These are phyloP conservation scores for Trichoderma sp. DNA, from an alignment of 2,329 filamentous ascomycete genomes.

Conservation along the genomic window DNA sequence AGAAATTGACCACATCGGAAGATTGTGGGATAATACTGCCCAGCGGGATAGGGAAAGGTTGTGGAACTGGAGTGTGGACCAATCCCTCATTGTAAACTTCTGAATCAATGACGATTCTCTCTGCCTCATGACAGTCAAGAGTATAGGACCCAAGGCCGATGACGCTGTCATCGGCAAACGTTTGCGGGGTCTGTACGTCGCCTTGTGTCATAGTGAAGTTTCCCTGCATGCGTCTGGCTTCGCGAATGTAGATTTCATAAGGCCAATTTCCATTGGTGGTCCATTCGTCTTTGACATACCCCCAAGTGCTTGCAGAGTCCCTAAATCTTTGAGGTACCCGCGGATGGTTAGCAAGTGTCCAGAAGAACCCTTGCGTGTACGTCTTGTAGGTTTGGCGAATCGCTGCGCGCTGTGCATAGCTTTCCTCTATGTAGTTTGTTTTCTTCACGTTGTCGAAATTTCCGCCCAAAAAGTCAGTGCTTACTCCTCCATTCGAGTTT, in stretches of 20 bases:
- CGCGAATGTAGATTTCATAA: conserved; percentile 32
- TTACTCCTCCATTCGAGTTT: conserved; percentile 25
- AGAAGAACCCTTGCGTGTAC: conserved; percentile 26
- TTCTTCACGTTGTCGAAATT: conserved; percentile 23
- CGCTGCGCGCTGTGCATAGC: conserved; percentile 19
- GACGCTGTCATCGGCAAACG: conserved; percentile 23
- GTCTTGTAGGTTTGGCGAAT: conserved; percentile 22
- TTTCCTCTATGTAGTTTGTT: conserved; percentile 17
- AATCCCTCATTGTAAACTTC: conserved; percentile 29
- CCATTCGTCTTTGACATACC: conserved; percentile 33
- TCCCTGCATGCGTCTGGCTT: conserved; percentile 30
- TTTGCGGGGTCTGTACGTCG: conserved; percentile 22
- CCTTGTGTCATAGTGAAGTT: conserved; percentile 31
- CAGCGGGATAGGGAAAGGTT: conserved; percentile 17
- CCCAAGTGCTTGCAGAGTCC: conserved; percentile 19
- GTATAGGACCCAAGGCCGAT: conserved; percentile 29
- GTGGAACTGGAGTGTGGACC: conserved; percentile 19
- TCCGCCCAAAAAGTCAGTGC: conserved; percentile 30
- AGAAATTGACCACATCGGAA: conserved; percentile 18
- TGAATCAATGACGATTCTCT: conserved; percentile 28
- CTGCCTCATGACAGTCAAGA: conserved; percentile 30
- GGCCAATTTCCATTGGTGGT: conserved; percentile 31
- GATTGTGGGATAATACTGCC: conserved; percentile 16
- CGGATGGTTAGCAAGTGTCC: conserved; percentile 26
- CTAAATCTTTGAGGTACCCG: conserved; percentile 17